Evolutionary conservation across 129 eudicot species (phyloP).

Genomic region (Tanacetum coccineum): DNA sequence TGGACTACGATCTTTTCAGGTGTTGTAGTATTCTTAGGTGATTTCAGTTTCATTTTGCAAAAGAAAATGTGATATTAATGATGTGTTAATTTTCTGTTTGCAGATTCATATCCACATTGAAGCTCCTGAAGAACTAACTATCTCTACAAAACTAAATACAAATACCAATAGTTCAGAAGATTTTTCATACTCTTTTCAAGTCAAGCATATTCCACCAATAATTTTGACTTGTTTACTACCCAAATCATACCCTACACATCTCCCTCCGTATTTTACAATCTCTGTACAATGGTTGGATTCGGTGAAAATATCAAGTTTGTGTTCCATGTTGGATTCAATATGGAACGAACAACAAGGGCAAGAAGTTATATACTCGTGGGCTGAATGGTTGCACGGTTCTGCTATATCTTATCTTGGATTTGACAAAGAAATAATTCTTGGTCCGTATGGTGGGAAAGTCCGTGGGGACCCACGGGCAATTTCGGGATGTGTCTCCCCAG

Average conservation of each 20-base stretch:
- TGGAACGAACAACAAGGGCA: slow-evolving; percentile 79
- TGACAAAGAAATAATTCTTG: slow-evolving; percentile 56
- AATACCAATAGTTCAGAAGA: slow-evolving; percentile 33
- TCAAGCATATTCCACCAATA: slow-evolving; percentile 72
- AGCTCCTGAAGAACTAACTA: slow-evolving; percentile 39
- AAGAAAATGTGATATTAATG: background rate
- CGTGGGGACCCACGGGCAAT: slow-evolving; percentile 65
- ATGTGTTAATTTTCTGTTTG: slow-evolving; percentile 17
- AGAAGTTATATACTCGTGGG: slow-evolving; percentile 88
- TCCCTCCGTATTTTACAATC: slow-evolving; percentile 70
- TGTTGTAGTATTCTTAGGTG: slow-evolving; percentile 10
- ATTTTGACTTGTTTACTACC: slow-evolving; percentile 84
- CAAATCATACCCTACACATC: slow-evolving; percentile 75
- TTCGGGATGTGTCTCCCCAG: slow-evolving; percentile 66
- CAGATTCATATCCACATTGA: slow-evolving; percentile 72
- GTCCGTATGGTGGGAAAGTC: slow-evolving; percentile 53
- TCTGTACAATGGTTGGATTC: slow-evolving; percentile 71
- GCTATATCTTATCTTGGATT: slow-evolving; percentile 64
- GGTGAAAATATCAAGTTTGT: slow-evolving; percentile 54
- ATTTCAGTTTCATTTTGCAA: background rate
- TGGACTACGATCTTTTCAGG: slow-evolving; percentile 74
- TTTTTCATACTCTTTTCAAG: slow-evolving; percentile 64
- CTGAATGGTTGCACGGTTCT: slow-evolving; percentile 71
- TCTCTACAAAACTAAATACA: slow-evolving; percentile 49
- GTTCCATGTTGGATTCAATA: slow-evolving; percentile 72